phyloP scores from a whole-genome alignment of 148 eudicot species.

The Bassia scoparia region DNA sequence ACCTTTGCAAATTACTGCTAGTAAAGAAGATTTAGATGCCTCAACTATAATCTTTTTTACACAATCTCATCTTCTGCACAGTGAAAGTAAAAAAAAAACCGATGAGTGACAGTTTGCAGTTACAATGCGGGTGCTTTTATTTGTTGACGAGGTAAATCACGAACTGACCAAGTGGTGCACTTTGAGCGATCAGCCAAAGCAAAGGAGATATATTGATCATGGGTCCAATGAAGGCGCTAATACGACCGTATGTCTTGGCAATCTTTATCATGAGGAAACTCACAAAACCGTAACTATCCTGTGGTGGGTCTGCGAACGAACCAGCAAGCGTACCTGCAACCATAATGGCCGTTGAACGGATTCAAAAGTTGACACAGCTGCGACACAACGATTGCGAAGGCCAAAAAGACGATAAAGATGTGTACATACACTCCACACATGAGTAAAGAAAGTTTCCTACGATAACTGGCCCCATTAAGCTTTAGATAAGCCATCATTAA shows the following conservation, averaged over 20 bases:
- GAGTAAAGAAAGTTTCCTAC: slow-evolving; percentile 38
- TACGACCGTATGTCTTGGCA: not conserved
- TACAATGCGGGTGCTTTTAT: slow-evolving; percentile 4
- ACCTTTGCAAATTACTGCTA: not conserved
- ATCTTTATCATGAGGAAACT: slow-evolving; percentile 19
- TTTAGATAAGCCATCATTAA: slow-evolving; percentile 35
- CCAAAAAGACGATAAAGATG: slow-evolving; percentile 16
- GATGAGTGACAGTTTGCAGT: slow-evolving; percentile 14
- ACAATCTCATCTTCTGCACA: slow-evolving; percentile 9
- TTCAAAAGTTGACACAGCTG: slow-evolving; percentile 19
- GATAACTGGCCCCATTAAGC: slow-evolving; percentile 35
- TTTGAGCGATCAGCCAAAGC: slow-evolving; percentile 3
- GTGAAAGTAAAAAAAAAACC: slow-evolving; percentile 11
- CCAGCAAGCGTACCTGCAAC: slow-evolving; percentile 27
- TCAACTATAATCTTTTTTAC: not conserved
- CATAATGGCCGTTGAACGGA: slow-evolving; percentile 25
- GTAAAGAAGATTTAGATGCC: slow-evolving; percentile 16
- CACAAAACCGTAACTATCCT: slow-evolving; percentile 12
- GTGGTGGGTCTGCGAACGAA: slow-evolving; percentile 25
- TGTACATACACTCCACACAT: slow-evolving; percentile 27
- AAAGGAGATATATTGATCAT: slow-evolving; percentile 18
- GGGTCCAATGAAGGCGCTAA: slow-evolving; percentile 15
- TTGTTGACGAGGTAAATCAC: slow-evolving; percentile 13
- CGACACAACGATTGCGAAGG: slow-evolving; percentile 2
- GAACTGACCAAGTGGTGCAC: slow-evolving; percentile 19